Base-by-base conservation (phyloP, 2,329 filamentous ascomycete genomes). In the Fusarium concolor region DNA sequence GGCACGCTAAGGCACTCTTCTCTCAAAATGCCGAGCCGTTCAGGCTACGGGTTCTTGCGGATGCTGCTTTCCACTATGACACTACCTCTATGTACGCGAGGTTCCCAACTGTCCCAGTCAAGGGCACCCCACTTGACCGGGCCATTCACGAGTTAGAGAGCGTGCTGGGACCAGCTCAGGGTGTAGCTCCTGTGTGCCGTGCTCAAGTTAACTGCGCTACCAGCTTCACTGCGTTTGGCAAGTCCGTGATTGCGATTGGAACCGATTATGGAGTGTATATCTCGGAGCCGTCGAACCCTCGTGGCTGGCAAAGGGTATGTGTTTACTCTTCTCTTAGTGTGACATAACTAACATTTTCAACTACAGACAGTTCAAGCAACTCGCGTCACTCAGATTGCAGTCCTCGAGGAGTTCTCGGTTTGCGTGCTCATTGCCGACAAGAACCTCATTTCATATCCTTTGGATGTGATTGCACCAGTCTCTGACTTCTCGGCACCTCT, bases 1-100 rank as follows among this genome's bases (percentile, higher is more conserved):
- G 91, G 61, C 94, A 99, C 77, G 96, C 96, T 22, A 91, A 93
- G 51, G 92, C 94, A 5, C 83, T 98, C 7, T 92, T 92, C 78
- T 89, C 92, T 6, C 96, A 99, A 75, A 97, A 98, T 76, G 95
- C 96, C 0, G 96, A 99, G 78, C 96, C 96, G 0, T 99, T 99
- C 86, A 87, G 93, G 50, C 83, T 99, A 10, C 90, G 93, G 22
- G 94, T 99, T 10, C 90, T 99, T 76, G 94, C 96, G 0, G 96
- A 99, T 76, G 91, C 92, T 42, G 92, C 94, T 0, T 99, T 99
- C 78, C 90, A 91, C 12, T 94, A 94, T 73, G 93, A 96, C 69
- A 80, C 83, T 6, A 77, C 86, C 56, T 85, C 87, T 5, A 81
- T 84, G 45, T 82, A 87, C 38, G 85, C 88, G 14, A 90, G 87